Evolutionary conservation across 768 basidiomycete species (phyloP).

Genomic region (Scleroderma bovista): DNA sequence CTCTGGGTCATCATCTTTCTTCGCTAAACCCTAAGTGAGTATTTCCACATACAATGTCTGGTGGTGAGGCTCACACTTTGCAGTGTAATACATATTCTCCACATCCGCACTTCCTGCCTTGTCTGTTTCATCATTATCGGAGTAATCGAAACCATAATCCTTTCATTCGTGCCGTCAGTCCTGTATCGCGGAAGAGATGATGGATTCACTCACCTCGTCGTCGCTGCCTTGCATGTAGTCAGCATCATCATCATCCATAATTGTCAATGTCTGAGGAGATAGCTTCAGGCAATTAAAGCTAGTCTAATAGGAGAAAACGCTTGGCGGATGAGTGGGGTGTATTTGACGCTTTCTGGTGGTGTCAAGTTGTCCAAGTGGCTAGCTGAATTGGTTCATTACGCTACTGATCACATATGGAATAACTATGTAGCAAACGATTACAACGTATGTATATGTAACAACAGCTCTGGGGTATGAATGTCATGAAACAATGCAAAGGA

Average conservation of each 20-base stretch:
- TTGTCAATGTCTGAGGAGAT: not conserved
- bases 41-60: not conserved
- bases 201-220: slow-evolving; percentile 55
- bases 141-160: slow-evolving; percentile 97
- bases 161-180: slow-evolving; percentile 24
- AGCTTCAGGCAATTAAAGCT: not conserved
- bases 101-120: slow-evolving; percentile 81
- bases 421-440: no score
- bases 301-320: no score
- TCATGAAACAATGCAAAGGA: not conserved
- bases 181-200: not conserved
- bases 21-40: slow-evolving; percentile 41
- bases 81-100: slow-evolving; percentile 98
- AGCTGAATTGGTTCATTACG: no score
- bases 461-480: not conserved
- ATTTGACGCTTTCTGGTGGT: no score
- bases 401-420: no score
- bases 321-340: no score
- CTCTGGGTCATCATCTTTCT: slow-evolving; percentile 93
- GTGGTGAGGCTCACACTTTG: slow-evolving; percentile 68
- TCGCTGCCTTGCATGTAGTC: slow-evolving; percentile 91
- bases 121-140: slow-evolving; percentile 80
- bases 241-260: slow-evolving; percentile 91
- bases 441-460: not conserved
- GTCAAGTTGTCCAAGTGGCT: no score